These are phyloP conservation scores for Myxozyma vanderwaltii DNA, from an alignment of 805 yeast genomes.

Conservation along the genomic window DNA sequence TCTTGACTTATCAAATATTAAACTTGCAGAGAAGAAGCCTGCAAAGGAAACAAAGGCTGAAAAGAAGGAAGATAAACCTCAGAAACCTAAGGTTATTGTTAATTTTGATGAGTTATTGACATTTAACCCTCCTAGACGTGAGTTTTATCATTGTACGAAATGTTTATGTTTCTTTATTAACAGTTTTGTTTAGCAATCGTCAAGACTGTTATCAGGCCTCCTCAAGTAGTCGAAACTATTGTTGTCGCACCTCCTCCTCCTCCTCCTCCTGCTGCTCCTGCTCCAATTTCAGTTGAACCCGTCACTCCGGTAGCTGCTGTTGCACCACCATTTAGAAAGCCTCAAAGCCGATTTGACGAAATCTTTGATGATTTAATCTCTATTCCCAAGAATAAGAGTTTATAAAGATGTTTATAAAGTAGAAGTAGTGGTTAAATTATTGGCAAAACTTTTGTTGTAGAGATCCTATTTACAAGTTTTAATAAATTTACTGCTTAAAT, in stretches of 20 bases:
- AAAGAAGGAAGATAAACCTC: constrained; percentile 20
- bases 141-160: not conserved
- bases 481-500: too few species aligned
- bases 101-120: constrained; percentile 31
- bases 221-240: constrained; percentile 27
- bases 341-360: constrained; percentile 25
- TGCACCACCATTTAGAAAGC: not conserved
- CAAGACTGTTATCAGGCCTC: constrained; percentile 28
- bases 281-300: constrained; percentile 6
- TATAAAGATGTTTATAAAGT: constrained; percentile 6
- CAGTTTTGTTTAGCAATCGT: constrained; percentile 10
- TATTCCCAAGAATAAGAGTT: constrained; percentile 40
- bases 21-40: constrained; percentile 39
- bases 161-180: not conserved
- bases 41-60: constrained; percentile 34
- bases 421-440: too few species aligned
- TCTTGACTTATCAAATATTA: constrained; percentile 71
- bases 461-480: too few species aligned
- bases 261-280: constrained; percentile 2
- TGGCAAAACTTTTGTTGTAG: too few species aligned
- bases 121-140: constrained; percentile 31
- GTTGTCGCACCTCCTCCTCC: constrained; percentile 6
- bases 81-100: constrained; percentile 31
- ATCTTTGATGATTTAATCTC: constrained; percentile 38
- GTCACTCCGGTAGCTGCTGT: constrained; percentile 7